Conservation (phyloP, 129 eudicot genomes). For the Lactuca sativa region DNA sequence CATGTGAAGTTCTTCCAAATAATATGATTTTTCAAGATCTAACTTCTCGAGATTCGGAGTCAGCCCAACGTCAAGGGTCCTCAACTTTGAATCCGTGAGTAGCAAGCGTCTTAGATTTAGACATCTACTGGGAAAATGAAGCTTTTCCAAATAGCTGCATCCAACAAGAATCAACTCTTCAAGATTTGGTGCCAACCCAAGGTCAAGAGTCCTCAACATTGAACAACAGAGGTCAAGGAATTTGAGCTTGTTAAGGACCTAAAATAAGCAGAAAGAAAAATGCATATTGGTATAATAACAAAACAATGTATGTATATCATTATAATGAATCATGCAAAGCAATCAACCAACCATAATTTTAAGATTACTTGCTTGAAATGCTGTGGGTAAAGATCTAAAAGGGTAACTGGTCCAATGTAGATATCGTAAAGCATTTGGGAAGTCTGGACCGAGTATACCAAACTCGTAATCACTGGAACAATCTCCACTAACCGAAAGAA, state of each 20-base stretch:
- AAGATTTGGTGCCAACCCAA: neutral
- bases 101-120: too few species aligned
- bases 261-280: too few species aligned
- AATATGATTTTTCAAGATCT: too few species aligned
- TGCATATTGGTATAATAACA: too few species aligned
- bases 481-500: neutral
- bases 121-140: neutral
- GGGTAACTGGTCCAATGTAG: neutral
- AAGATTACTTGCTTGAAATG: neutral
- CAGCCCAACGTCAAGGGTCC: too few species aligned
- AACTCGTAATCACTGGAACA: neutral
- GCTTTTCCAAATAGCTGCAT: neutral
- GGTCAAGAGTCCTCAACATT: too few species aligned
- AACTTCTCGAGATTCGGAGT: too few species aligned
- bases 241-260: too few species aligned
- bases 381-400: neutral
- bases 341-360: neutral
- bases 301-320: too few species aligned
- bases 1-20: too few species aligned
- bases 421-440: conserved; percentile 3
- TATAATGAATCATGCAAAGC: neutral
- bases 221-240: too few species aligned
- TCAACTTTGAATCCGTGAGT: too few species aligned
- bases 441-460: neutral
- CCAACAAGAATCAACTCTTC: neutral